Evolutionary conservation across 805 yeast genomes (phyloP).

Genomic region (Kodamaea neixiangensis): DNA sequence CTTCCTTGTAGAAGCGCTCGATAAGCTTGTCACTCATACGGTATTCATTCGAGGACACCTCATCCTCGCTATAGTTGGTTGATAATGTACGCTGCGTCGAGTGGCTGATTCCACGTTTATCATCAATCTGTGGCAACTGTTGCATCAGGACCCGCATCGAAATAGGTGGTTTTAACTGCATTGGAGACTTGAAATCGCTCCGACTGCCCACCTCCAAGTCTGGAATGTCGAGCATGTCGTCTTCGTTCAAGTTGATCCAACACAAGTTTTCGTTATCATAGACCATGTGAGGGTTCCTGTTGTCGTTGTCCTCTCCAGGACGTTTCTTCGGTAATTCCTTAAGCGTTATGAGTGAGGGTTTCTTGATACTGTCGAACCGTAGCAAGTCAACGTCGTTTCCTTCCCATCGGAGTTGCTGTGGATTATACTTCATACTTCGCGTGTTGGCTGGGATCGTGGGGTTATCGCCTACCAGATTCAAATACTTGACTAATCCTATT

Average conservation of each 20-base stretch:
- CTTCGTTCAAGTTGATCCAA: slow-evolving; percentile 55
- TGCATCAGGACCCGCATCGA: slow-evolving; percentile 1
- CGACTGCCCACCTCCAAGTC: slow-evolving; percentile 30
- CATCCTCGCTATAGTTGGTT: slow-evolving; percentile 19
- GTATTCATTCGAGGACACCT: slow-evolving; percentile 26
- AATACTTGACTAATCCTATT: slow-evolving; percentile 34
- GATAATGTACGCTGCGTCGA: slow-evolving; percentile 41
- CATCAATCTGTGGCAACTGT: not conserved
- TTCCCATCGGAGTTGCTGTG: slow-evolving; percentile 56
- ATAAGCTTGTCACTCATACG: slow-evolving; percentile 27
- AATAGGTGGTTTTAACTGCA: slow-evolving; percentile 6
- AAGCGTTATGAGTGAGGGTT: slow-evolving; percentile 41
- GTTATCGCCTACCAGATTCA: slow-evolving; percentile 19
- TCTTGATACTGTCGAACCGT: slow-evolving; percentile 46
- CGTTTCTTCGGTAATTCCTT: slow-evolving; percentile 10
- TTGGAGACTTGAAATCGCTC: slow-evolving; percentile 15
- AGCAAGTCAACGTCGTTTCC: slow-evolving; percentile 62
- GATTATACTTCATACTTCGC: slow-evolving; percentile 54
- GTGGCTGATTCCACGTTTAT: slow-evolving; percentile 33
- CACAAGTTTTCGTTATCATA: slow-evolving; percentile 57
- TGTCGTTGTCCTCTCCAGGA: slow-evolving; percentile 8
- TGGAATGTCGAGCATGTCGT: slow-evolving; percentile 50
- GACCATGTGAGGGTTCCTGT: slow-evolving; percentile 49
- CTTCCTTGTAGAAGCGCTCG: slow-evolving; percentile 38
- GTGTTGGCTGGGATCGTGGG: slow-evolving; percentile 15